phyloP scores from a whole-genome alignment of 495 filamentous ascomycete genomes.

The Gamarada debralockiae region DNA sequence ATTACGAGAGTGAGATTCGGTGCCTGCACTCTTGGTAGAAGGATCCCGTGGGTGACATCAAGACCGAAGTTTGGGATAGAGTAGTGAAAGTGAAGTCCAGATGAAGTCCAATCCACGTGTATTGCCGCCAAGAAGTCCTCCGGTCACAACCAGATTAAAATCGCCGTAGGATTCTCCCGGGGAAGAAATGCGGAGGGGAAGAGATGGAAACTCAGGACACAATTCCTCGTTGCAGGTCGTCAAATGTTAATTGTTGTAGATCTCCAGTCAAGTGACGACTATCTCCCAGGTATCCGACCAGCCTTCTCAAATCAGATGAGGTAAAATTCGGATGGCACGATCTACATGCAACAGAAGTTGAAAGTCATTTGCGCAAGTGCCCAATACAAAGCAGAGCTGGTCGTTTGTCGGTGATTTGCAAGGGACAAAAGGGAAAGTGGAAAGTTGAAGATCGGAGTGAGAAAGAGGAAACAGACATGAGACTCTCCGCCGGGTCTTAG shows the following conservation, averaged over 20 bases:
- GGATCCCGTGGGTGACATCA: slow-evolving; percentile 2
- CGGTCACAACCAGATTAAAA: too few species aligned
- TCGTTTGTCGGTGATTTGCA: background rate
- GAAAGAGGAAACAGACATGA: background rate
- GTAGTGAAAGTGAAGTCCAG: background rate
- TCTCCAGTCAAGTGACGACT: too few species aligned
- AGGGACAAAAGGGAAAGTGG: background rate
- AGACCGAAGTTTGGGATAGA: slow-evolving; percentile 5
- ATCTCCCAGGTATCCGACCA: too few species aligned
- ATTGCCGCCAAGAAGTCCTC: too few species aligned
- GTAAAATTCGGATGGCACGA: slow-evolving; percentile 9
- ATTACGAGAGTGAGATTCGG: background rate
- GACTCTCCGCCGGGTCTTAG: too few species aligned
- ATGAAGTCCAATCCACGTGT: too few species aligned
- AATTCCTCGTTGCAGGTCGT: too few species aligned
- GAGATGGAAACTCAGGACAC: background rate
- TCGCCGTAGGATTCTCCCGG: too few species aligned
- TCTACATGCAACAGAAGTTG: slow-evolving; percentile 13
- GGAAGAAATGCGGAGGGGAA: background rate
- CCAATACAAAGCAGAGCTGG: background rate
- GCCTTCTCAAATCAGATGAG: background rate
- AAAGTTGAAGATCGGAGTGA: background rate
- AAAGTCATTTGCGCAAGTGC: background rate
- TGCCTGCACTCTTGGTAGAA: slow-evolving; percentile 15
- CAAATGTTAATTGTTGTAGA: too few species aligned